Base-by-base conservation (phyloP, 169 alveolate species). In the Eimeria zaria region DNA sequence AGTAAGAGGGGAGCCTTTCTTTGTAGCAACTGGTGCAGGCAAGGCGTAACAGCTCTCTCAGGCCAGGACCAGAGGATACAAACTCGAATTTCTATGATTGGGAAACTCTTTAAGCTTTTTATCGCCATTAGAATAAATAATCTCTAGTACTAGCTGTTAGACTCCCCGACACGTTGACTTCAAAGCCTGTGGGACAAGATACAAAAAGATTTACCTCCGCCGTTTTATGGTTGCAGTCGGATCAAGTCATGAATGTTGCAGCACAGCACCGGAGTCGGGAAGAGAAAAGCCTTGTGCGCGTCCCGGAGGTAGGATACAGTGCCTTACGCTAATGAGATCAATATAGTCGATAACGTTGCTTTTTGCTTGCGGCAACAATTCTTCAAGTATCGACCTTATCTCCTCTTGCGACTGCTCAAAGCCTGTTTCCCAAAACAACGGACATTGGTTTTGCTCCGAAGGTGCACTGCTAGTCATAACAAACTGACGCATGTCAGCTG, bases 161-260 rank as follows among this genome's bases (percentile, higher is more conserved):
- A 83, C 91, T 11, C 91, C 91, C 7, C 91, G 91, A 46, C 91
- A 83, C 30, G 91, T 83, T 12, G 91, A 51, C 53, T 83, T 83
- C 41, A 83, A 36, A 48, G 74, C 91, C 91, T 83, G 53, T 22
- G 55, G 3, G 53, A 20, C 33, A 33, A 24, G 67, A 83, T 14
- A 83, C 33, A 51, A 51, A 46, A 48, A 27, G 22, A n/a, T 22
- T 39, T 12, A 74, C 14, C 33, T n/a, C 78, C 78, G 41, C 46
- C 16, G 48, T 6, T 30, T 33, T 33, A 8, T n/a, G 27, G n/a
- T 1, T 27, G 76, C 46, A 30, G 44, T 9, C 48, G 0, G 53
- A 39, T 16, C 48, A 12, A 36, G 16, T 36, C 16, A 71, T 0
- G 81, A 41, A 16, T 33, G 14, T 3, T 71, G 36, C 55, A 22